Evolutionary conservation across 2,329 filamentous ascomycete species (phyloP), one percentile per base, ranked within the genome.

Genomic region (Cercospora nicotianae): DNA sequence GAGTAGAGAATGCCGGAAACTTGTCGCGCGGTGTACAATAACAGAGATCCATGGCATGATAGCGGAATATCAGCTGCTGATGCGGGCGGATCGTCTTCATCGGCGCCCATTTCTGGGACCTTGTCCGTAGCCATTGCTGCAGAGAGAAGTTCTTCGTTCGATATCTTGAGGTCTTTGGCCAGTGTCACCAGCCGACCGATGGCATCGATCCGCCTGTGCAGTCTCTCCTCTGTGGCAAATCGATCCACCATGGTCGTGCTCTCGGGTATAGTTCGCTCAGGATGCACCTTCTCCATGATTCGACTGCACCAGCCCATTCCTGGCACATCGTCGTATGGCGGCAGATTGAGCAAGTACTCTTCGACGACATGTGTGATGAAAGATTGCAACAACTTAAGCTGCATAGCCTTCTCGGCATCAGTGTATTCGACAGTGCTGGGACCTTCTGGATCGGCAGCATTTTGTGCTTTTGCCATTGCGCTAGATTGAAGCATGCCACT

Each of bases 351-450:
- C 69, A 92, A 85, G 72, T 92, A 94, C 57, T 90, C 86, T 76
- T 94, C 91, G 10, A 94, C 80, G 18, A 94, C 81, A 75, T 91
- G 91, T 0, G 90, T 92, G n/a, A 92, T 84, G 77, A 95, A 94
- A 1, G 89, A 89, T 75, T 92, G 89, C 26, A 94, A 80, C 16
- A 94, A 81, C 66, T 86, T 87, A 39, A 83, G 83, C 74, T 90
- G 87, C 69, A 93, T 81, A 8, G 83, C 85, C 2, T 81, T 81
- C 77, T 94, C 91, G 39, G 84, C 83, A 5, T 77, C 75, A 7
- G 80, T 81, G 0, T 80, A 74, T 16, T 83, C 82, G 12, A 75
- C 77, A 76, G 75, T 75, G 23, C 68, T 64, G 68, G 85, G 82
- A 0, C 76, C 83, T 76, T 90, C 88, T 0, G 87, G 87, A 73